These are phyloP conservation scores for Tubosaeta brunneosetosa DNA, from an alignment of 768 basidiomycete species.

Conservation along the genomic window DNA sequence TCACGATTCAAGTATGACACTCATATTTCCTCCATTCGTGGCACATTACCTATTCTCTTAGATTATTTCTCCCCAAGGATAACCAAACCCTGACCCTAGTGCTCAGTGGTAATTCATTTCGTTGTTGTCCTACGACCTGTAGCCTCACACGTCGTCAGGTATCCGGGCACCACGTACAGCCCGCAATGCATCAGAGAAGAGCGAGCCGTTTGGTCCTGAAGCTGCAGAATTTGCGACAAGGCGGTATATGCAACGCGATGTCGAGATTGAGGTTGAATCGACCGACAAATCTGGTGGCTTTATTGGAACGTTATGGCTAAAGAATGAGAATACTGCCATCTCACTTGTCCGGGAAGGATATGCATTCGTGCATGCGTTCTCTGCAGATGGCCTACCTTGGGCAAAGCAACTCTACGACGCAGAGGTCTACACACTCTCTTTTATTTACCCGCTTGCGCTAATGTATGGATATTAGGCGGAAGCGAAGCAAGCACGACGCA, in stretches of 20 bases:
- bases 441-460: background rate
- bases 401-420: conserved; percentile 75
- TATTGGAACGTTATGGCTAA: conserved; percentile 82
- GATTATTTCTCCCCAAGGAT: conserved; percentile 82
- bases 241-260: conserved; percentile 90
- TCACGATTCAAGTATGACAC: conserved; percentile 84
- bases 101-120: conserved; percentile 56
- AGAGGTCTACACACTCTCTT: conserved; percentile 50
- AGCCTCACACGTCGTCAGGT: conserved; percentile 41
- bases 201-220: conserved; percentile 85
- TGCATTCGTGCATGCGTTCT: conserved; percentile 83
- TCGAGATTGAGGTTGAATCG: conserved; percentile 86
- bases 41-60: conserved; percentile 25
- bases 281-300: conserved; percentile 96
- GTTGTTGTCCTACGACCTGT: background rate
- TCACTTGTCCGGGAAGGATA: conserved; percentile 82
- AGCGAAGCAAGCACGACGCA: conserved; percentile 73
- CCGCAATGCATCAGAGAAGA: conserved; percentile 74
- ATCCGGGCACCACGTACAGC: conserved; percentile 89
- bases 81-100: conserved; percentile 93
- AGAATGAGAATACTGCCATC: conserved; percentile 82
- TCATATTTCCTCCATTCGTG: background rate
- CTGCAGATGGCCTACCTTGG: conserved; percentile 80
- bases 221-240: conserved; percentile 74
- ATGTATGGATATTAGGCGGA: conserved; percentile 48